Percentiles rank a stretch among this genome's conserved stretches.
These are phyloP conservation scores for Tolypocladium cylindrosporum DNA, from an alignment of 2,329 filamentous ascomycete genomes.

Conservation along the genomic window DNA sequence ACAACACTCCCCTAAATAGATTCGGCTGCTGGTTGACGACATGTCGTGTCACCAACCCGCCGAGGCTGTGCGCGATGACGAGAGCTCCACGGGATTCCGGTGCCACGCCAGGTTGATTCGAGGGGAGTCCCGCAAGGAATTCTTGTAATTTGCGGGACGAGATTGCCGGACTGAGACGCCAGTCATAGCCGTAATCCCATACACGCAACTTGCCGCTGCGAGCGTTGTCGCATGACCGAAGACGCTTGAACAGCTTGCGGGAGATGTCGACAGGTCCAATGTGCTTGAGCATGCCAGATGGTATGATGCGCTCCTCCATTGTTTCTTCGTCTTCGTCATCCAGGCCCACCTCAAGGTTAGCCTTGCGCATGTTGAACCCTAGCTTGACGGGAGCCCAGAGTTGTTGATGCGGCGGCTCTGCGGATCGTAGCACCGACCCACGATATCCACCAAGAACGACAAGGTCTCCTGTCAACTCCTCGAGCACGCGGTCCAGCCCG, in stretches of 20 bases:
- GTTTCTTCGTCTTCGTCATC: constrained; percentile 71
- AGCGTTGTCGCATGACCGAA: constrained; percentile 65
- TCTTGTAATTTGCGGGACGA: constrained; percentile 61
- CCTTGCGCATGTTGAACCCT: constrained; percentile 81
- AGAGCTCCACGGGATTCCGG: constrained; percentile 55
- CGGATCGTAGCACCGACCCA: constrained; percentile 79
- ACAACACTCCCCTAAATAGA: constrained; percentile 77
- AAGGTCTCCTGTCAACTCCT: constrained; percentile 69
- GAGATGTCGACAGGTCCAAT: constrained; percentile 90
- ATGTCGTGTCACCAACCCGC: constrained; percentile 79
- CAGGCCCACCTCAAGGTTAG: constrained; percentile 80
- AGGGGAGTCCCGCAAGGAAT: constrained; percentile 66
- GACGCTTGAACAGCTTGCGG: constrained; percentile 66
- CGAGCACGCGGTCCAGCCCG: constrained; percentile 45
- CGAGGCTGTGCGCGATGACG: constrained; percentile 79
- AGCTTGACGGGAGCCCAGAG: constrained; percentile 93
- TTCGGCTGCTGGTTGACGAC: constrained; percentile 79
- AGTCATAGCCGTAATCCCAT: constrained; percentile 92
- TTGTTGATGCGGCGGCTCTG: constrained; percentile 72
- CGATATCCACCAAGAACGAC: constrained; percentile 86
- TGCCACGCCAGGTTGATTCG: constrained; percentile 51
- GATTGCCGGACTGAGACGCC: constrained; percentile 74
- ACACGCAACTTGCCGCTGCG: constrained; percentile 62
- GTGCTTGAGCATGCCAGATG: constrained; percentile 82
- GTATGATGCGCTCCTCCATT: constrained; percentile 74